Base-by-base conservation (phyloP, 768 basidiomycete species). In the Auricularia sp. region DNA sequence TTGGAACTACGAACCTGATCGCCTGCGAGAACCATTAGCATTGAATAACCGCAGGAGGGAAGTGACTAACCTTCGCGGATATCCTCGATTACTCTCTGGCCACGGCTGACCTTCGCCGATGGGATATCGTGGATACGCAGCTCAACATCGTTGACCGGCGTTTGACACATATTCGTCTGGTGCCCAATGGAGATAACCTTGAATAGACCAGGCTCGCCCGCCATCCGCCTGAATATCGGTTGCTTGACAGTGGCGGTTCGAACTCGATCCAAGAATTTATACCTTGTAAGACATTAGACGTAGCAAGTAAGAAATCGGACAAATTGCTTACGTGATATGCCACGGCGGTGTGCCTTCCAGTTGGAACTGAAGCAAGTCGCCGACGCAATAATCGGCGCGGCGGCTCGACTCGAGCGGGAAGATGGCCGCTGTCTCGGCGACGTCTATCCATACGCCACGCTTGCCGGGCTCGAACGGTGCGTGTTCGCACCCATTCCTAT, bases 381-480 rank as follows among this genome's bases (percentile, higher is more conserved):
- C 96, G 1, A 92, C 89, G 75, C 97, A 99, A 67, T 90, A 87
- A 71, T 98, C 88, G 69, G 81, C 81, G 65, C 85, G 81, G 65
- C 87, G 21, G 79, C 39, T 42, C 29, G 29, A 29, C 69, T 90
- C 89, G 69, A 94, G 84, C 4, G 96, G 89, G 58, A 93, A 82
- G 64, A 99, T 94, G 13, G 92, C 86, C 8, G 97, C 97, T 1
- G 92, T 92, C 75, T 99, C 97, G 2, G 94, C 92, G n/a, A 98
- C 94, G 69, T 98, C 93, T 13, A 94, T 83, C 88, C 88, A 90
- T 45, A 91, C 81, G 18, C 84, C 84, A 63, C 83, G 81, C 37
- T 76, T 29, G 76, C 42, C 73, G 2, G 85, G 84, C 66, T 90
- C 85, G 14, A 88, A 78, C 42, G 82, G 78, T 14, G 85, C 83